Base-by-base conservation (phyloP, 345 rosid species). In the Nephelium lappaceum region DNA sequence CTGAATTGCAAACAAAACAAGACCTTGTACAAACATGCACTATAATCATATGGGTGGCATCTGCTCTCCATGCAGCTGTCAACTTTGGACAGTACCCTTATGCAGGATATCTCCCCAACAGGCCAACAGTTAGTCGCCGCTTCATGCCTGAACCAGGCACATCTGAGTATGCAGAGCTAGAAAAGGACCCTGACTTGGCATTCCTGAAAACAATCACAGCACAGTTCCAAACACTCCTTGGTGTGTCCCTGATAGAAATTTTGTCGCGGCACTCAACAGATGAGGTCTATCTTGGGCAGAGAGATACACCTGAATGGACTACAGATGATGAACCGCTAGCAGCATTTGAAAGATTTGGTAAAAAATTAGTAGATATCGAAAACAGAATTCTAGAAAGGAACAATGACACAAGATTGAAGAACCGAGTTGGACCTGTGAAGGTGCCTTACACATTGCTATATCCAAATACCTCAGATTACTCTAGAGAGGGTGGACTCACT, bases 111-210 rank as follows among this genome's bases (percentile, higher is more conserved):
- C 93, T 92, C 73, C 99, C 99, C 0, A 96, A 93, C 84, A 89
- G 98, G 4, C 98, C 99, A 19, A 92, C 97, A 0, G 57, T 91
- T 6, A 96, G 99, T 79, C 96, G 99, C 1, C 81, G 95, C 45
- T 93, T 96, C 84, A 96, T 96, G 98, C 99, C 98, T 0, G 97
- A 92, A 80, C 88, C 91, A 18, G 98, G 97, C 38, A 96, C 96
- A 0, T 47, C 79, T 0, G 98, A 92, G 78, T 96, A 90, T 18
- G 43, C 79, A 1, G 98, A 93, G 72, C 88, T 96, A 9, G 85
- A 64, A 65, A 69, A 75, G 53, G 38, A 92, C 78, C 88, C 88
- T 2, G 91, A 96, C 9, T 36, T 75, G 78, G 92, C 86, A 19
- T 92, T 77, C 88, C 90, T 96, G 65, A 94, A 91, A 71, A 92